A percentile compares a stretch with the other conserved stretches of the same genome.
Evolutionary conservation across 495 filamentous ascomycete genomes (phyloP).

Genomic region (Aspergillus ellipticus): DNA sequence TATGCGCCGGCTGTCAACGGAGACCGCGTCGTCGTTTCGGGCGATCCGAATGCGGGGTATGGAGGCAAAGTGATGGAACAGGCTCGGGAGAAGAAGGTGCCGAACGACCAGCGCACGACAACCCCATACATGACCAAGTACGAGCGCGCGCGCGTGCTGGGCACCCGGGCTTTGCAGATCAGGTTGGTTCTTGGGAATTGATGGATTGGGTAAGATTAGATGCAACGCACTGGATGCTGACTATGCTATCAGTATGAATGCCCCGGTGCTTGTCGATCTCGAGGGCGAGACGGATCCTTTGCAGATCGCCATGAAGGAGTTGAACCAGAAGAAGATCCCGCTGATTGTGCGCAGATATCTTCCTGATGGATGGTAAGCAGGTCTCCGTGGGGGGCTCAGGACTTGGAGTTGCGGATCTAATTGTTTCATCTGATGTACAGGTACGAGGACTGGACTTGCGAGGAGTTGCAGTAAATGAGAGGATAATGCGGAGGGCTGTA

Average conservation of each 20-base stretch:
- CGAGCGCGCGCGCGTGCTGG: slow-evolving; percentile 87
- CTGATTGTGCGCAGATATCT: slow-evolving; percentile 91
- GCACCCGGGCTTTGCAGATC: slow-evolving; percentile 91
- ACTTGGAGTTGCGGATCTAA: background rate
- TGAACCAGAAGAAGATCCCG: slow-evolving; percentile 97
- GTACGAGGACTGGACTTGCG: slow-evolving; percentile 99
- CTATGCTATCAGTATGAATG: slow-evolving; percentile 73
- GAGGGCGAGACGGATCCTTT: slow-evolving; percentile 97
- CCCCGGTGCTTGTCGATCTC: slow-evolving; percentile 91
- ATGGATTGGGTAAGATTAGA: background rate
- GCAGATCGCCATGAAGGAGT: slow-evolving; percentile 94
- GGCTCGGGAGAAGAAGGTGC: slow-evolving; percentile 82
- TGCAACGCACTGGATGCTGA: slow-evolving; percentile 3
- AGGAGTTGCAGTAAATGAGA: slow-evolving; percentile 68
- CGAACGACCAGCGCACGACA: slow-evolving; percentile 81
- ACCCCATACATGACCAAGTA: slow-evolving; percentile 99
- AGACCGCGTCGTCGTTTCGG: slow-evolving; percentile 63
- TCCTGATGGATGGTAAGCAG: slow-evolving; percentile 89
- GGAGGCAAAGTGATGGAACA: slow-evolving; percentile 54
- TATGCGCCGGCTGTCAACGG: slow-evolving; percentile 46
- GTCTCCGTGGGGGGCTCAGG: background rate
- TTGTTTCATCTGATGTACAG: slow-evolving; percentile 51
- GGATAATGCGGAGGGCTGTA: slow-evolving; percentile 12
- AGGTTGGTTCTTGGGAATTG: slow-evolving; percentile 56
- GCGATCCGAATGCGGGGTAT: slow-evolving; percentile 67